These are phyloP conservation scores for Setaria italica DNA, from an alignment of 202 grass and related monocot species.

Conservation along the genomic window DNA sequence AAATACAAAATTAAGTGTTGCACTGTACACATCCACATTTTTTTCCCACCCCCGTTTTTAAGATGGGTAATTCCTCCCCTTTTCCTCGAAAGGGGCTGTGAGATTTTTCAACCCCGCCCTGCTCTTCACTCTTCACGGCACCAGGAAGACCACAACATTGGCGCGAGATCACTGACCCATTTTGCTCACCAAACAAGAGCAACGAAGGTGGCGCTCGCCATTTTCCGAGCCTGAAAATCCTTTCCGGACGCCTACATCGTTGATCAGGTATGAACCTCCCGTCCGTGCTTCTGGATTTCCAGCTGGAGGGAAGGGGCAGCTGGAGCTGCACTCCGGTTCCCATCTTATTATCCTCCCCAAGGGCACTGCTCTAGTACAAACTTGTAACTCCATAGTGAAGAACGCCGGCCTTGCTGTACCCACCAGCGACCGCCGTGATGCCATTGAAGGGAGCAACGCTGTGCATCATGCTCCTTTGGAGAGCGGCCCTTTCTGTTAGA, in stretches of 20 bases:
- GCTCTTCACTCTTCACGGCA: neutral
- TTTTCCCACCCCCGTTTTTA: neutral
- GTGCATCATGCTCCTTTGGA: conserved; percentile 52
- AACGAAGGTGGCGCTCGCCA: neutral
- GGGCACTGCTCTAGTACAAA: conserved; percentile 61
- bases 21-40: conserved; percentile 46
- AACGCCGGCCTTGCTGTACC: conserved; percentile 62
- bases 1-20: conserved; percentile 27
- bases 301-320: neutral
- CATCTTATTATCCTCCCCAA: conserved; percentile 13
- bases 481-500: conserved; percentile 22
- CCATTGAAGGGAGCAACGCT: conserved; percentile 57
- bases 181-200: conserved; percentile 21
- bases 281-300: conserved; percentile 6
- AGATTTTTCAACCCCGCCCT: conserved; percentile 20
- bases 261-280: neutral
- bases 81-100: neutral
- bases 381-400: conserved; percentile 65
- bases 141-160: conserved; percentile 25
- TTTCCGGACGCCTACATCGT: neutral
- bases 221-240: conserved; percentile 28
- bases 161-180: neutral
- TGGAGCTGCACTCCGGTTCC: neutral
- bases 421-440: conserved; percentile 46
- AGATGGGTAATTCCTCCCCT: neutral